A percentile compares a stretch with the other conserved stretches of the same genome.
These are phyloP conservation scores for Astrothelium macrocarpum DNA, from an alignment of 495 filamentous ascomycete genomes.

Conservation along the genomic window DNA sequence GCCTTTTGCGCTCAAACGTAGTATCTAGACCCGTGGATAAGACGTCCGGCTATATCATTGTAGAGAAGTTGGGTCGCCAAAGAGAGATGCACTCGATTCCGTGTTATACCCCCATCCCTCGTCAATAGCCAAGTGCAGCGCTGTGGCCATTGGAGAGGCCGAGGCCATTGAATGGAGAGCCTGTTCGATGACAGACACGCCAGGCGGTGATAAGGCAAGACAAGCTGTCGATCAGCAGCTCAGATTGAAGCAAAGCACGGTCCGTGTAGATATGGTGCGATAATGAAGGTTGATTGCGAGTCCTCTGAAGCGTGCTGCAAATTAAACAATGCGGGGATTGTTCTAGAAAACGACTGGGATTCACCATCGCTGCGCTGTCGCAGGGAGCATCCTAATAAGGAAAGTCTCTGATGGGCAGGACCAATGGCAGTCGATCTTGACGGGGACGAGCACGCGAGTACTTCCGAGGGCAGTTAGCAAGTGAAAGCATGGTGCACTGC, in stretches of 20 bases:
- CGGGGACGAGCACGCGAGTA: neutral
- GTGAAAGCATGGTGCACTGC: no score
- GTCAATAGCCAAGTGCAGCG: neutral
- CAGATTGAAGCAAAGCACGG: neutral
- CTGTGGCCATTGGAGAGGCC: neutral
- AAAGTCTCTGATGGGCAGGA: neutral
- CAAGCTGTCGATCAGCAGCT: neutral
- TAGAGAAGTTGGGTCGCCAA: no score
- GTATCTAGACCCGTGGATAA: no score
- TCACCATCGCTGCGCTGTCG: neutral
- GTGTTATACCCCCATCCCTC: neutral
- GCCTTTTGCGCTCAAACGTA: no score
- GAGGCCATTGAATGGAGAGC: neutral
- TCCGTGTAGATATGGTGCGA: conserved; percentile 1
- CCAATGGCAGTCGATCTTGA: neutral
- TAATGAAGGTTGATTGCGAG: neutral
- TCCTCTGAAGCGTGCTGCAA: neutral
- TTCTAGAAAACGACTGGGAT: neutral
- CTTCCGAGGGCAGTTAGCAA: neutral
- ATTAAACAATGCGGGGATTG: neutral
- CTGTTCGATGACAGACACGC: neutral
- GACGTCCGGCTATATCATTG: no score
- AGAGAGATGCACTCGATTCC: neutral
- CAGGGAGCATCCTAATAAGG: neutral
- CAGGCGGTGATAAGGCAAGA: neutral